phyloP scores from a whole-genome alignment of 2,329 filamentous ascomycete genomes.

The Fusarium praegraminearum region DNA sequence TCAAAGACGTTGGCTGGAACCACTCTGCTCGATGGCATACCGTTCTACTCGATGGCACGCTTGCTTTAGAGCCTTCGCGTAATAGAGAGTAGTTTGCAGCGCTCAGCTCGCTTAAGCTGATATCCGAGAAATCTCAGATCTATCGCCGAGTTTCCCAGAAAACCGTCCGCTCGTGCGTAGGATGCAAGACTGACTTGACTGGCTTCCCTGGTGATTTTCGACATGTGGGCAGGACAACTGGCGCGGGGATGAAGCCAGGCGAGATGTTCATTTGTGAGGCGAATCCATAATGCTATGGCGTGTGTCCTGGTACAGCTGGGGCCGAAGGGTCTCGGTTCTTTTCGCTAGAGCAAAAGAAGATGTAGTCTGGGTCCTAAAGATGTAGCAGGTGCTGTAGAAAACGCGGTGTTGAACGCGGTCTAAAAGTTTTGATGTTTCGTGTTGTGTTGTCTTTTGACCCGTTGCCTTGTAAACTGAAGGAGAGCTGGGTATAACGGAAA shows the following conservation, averaged over 20 bases:
- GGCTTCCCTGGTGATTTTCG: slow-evolving; percentile 22
- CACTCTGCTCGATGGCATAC: slow-evolving; percentile 3
- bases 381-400: slow-evolving; percentile 15
- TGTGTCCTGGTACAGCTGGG: slow-evolving; percentile 20
- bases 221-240: slow-evolving; percentile 20
- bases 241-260: slow-evolving; percentile 39
- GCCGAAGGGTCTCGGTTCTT: slow-evolving; percentile 6
- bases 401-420: slow-evolving; percentile 24
- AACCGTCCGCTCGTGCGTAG: slow-evolving; percentile 12
- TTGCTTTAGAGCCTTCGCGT: slow-evolving; percentile 4
- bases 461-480: slow-evolving; percentile 16
- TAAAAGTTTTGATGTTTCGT: slow-evolving; percentile 26
- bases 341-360: slow-evolving; percentile 25
- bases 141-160: slow-evolving; percentile 24
- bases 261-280: slow-evolving; percentile 36
- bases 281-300: slow-evolving; percentile 30
- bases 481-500: slow-evolving; percentile 6
- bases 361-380: slow-evolving; percentile 15
- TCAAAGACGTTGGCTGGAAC: slow-evolving; percentile 5
- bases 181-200: slow-evolving; percentile 1
- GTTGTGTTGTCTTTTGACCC: slow-evolving; percentile 27
- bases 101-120: slow-evolving; percentile 28
- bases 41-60: not conserved
- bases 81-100: slow-evolving; percentile 1
- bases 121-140: slow-evolving; percentile 26